Evolutionary conservation across 768 basidiomycete genomes (phyloP), one percentile per base, ranked within the genome.

Genomic region (Botryobasidium botryosum): DNA sequence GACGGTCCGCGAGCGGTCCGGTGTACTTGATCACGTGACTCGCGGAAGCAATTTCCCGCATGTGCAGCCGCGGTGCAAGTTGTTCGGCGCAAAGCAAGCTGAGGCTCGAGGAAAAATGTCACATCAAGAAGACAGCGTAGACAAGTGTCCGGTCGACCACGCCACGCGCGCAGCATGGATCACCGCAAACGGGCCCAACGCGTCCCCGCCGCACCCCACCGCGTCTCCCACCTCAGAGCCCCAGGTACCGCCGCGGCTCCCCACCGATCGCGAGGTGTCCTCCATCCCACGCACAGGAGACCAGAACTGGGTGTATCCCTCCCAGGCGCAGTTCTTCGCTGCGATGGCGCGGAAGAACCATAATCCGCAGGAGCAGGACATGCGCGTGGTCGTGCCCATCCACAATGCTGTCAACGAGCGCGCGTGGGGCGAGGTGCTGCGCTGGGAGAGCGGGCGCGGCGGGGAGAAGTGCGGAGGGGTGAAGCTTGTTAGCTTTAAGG

Each of bases 321-420:
- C 92, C 17, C 87, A 96, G 59, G 75, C 82, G n/a, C 92, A 96
- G 63, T 99, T 99, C 69, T 97, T 83, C 61, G 70, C 82, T n/a
- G 92, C 94, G 17, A 90, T 99, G 79, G 73, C 77, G 46, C 76
- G 92, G 48, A 97, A 97, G 64, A 77, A 94, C 54, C 85, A 94
- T 59, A 75, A 79, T 44, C 91, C 91, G 3, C 70, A 77, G 25
- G 71, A 80, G 18, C 58, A 68, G n/a, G 92, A 97, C 63, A 96
- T 97, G 91, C 75, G 72, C 55, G 81, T 85, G 24, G 79, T 99
- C 55, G 88, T 99, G 18, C 92, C 91, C 12, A 99, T 99, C 40
- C 94, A 99, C 62, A 99, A 99, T 57, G 92, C 92, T 29, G 94
- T 97, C 44, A 99, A 99, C 59, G 94, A 97, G 63, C 76, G 78